Conservation (phyloP, 179 eudicot species). For the Camellia oleifera region DNA sequence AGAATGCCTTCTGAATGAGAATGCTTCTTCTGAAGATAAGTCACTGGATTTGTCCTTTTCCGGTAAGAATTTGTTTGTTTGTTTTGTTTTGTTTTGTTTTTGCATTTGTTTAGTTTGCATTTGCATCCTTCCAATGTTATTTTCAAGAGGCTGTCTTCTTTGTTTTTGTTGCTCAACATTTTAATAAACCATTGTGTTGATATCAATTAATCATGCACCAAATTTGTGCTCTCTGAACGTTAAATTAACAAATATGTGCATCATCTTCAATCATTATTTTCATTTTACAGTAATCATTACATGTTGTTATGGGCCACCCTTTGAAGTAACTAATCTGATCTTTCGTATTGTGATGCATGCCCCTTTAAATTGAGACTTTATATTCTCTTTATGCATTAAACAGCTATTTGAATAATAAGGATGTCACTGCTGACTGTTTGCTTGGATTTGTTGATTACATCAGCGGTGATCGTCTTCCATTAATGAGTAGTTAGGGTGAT, state of each 20-base stretch:
- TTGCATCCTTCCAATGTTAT: neutral
- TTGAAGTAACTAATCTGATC: neutral
- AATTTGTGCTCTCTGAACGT: neutral
- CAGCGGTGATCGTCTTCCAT: no score
- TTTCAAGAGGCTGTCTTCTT: neutral
- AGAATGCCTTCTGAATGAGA: constrained; percentile 65
- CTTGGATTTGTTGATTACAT: neutral
- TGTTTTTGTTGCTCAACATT: neutral
- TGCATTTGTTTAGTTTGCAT: neutral
- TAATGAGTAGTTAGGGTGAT: no score
- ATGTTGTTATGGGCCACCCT: neutral
- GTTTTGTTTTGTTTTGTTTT: neutral
- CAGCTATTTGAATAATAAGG: neutral
- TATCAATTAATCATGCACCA: neutral
- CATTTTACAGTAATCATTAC: neutral
- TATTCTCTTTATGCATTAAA: neutral
- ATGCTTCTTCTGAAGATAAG: constrained; percentile 64
- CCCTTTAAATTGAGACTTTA: neutral
- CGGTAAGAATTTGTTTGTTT: neutral
- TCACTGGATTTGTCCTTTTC: constrained; percentile 75
- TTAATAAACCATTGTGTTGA: neutral
- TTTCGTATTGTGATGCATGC: neutral
- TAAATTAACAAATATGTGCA: neutral
- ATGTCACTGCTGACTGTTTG: neutral
- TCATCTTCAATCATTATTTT: neutral